A percentile compares a stretch with the other conserved stretches of the same genome.
phyloP scores from a whole-genome alignment of 192 early-diverging fungal species.

The Coemansia sp. region DNA sequence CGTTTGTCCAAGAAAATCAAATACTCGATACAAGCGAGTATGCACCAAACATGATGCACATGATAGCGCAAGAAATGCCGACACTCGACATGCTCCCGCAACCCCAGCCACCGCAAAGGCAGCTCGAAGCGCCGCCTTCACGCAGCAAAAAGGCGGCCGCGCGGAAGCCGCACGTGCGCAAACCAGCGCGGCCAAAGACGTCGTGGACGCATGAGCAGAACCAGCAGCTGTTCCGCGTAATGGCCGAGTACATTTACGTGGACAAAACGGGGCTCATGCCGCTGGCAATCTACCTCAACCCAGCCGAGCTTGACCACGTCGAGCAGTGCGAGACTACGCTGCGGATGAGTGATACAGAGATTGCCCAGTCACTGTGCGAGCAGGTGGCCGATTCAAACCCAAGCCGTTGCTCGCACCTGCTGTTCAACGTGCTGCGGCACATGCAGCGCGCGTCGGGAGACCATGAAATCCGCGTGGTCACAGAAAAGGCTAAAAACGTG shows the following conservation, averaged over 20 bases:
- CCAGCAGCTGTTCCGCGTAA: constrained; percentile 23
- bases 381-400: constrained; percentile 24
- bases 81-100: too few relatives aligned
- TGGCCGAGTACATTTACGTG: constrained; percentile 52
- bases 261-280: constrained; percentile 41
- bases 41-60: not conserved
- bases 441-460: constrained; percentile 34
- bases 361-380: constrained; percentile 21
- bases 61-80: not conserved
- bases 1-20: not conserved
- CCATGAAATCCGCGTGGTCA: constrained; percentile 28
- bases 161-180: not conserved
- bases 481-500: constrained; percentile 48
- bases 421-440: constrained; percentile 35
- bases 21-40: not conserved
- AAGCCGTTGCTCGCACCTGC: constrained; percentile 23
- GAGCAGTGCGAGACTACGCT: constrained; percentile 21
- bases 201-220: constrained; percentile 38
- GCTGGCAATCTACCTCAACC: constrained; percentile 42
- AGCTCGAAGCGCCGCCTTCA: not conserved
- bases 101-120: not conserved
- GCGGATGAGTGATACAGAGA: constrained; percentile 25
- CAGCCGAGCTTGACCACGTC: constrained; percentile 31
- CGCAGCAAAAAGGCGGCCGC: not conserved
- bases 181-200: constrained; percentile 25